These are phyloP conservation scores for Lolium perenne DNA, from an alignment of 176 grass and related monocot species.

Conservation along the genomic window DNA sequence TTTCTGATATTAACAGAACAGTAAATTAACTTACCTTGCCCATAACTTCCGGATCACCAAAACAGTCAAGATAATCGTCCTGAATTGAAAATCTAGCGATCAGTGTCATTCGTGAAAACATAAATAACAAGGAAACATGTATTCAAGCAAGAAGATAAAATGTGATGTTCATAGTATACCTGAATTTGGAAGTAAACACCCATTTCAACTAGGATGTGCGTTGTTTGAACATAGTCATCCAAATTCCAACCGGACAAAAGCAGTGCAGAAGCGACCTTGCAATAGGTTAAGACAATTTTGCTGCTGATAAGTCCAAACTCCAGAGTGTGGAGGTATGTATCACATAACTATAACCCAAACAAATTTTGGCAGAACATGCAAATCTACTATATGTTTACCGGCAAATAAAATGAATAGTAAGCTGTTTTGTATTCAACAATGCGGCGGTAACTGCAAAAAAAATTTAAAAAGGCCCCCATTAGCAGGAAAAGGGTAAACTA, in stretches of 20 bases:
- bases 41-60: conserved; percentile 72
- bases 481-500: conserved; percentile 2
- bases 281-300: conserved; percentile 36
- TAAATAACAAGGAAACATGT: neutral
- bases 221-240: conserved; percentile 54
- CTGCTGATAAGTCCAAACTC: conserved; percentile 21
- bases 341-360: neutral
- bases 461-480: conserved; percentile 8
- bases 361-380: neutral
- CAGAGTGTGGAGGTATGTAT: neutral
- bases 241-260: conserved; percentile 56
- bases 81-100: conserved; percentile 41
- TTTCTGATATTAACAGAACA: conserved; percentile 12
- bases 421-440: conserved; percentile 67
- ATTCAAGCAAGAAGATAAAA: conserved; percentile 11
- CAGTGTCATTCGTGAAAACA: neutral
- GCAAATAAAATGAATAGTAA: conserved; percentile 72
- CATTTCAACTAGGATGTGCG: conserved; percentile 71
- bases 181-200: conserved; percentile 80
- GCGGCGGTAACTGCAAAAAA: conserved; percentile 50
- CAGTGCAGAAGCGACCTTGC: conserved; percentile 64
- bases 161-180: conserved; percentile 38
- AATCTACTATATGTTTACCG: conserved; percentile 35
- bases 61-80: conserved; percentile 90
- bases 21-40: conserved; percentile 57